Evolutionary conservation across 2,329 filamentous ascomycete species (phyloP).

Genomic region (Ceratocystiopsis sp.): DNA sequence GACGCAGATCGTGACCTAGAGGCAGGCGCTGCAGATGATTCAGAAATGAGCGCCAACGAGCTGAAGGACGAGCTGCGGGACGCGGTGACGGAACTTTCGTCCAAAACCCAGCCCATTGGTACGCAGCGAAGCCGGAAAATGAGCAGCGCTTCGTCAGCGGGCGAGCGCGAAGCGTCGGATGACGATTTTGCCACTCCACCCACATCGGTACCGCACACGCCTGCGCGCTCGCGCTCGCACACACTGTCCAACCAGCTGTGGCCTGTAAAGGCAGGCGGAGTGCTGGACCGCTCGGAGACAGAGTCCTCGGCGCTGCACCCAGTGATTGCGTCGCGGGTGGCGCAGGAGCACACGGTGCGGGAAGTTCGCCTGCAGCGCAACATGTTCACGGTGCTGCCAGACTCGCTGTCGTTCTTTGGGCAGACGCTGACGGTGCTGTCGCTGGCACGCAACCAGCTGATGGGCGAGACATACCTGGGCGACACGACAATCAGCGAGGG

Average conservation of each 20-base stretch:
- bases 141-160: slow-evolving; percentile 4
- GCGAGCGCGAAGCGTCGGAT: slow-evolving; percentile 23
- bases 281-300: slow-evolving; percentile 54
- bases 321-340: slow-evolving; percentile 37
- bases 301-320: slow-evolving; percentile 43
- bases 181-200: slow-evolving; percentile 42
- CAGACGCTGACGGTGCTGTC: slow-evolving; percentile 55
- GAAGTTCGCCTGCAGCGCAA: slow-evolving; percentile 64
- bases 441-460: slow-evolving; percentile 57
- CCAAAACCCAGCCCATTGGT: not conserved
- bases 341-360: slow-evolving; percentile 31
- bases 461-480: slow-evolving; percentile 44
- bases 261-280: slow-evolving; percentile 39
- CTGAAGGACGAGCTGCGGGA: slow-evolving; percentile 6
- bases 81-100: slow-evolving; percentile 5
- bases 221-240: slow-evolving; percentile 29
- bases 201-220: slow-evolving; percentile 33
- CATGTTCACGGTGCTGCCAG: slow-evolving; percentile 51
- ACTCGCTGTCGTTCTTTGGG: slow-evolving; percentile 53
- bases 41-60: not conserved
- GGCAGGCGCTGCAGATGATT: too few relatives aligned
- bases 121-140: slow-evolving; percentile 3
- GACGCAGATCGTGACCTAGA: not conserved
- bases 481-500: slow-evolving; percentile 26
- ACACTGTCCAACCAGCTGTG: slow-evolving; percentile 31